Evolutionary conservation across 441 rosid species (phyloP).

Genomic region (Brassica hybrid): DNA sequence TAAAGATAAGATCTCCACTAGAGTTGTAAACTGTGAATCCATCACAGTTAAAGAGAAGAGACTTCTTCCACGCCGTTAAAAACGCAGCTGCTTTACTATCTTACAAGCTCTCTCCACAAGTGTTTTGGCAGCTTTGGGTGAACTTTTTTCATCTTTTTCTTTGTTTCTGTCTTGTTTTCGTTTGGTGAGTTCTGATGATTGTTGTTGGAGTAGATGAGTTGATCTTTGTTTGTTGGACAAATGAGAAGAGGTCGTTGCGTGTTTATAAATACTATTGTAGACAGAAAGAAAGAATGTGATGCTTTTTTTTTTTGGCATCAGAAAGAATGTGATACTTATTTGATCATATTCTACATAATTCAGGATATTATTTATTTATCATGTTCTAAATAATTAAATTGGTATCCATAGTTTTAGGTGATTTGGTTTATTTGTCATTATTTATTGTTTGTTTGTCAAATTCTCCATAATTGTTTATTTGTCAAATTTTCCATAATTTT

Average conservation of each 20-base stretch:
- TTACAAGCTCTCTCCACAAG: slow-evolving; percentile 18
- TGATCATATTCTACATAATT: slow-evolving; percentile 25
- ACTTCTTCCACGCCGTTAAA: slow-evolving; percentile 92
- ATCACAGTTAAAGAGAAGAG: slow-evolving; percentile 84
- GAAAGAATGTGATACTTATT: slow-evolving; percentile 34
- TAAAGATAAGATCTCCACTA: slow-evolving; percentile 74
- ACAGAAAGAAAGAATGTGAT: slow-evolving; percentile 32
- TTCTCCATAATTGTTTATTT: no score
- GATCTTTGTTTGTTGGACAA: slow-evolving; percentile 16
- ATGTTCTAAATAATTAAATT: no score
- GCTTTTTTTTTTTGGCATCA: no score
- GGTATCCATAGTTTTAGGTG: no score
- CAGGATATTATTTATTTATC: background rate
- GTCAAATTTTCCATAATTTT: no score
- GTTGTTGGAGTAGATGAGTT: slow-evolving; percentile 33
- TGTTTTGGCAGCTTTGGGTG: slow-evolving; percentile 41
- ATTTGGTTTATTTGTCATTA: no score
- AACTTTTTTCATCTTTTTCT: slow-evolving; percentile 36
- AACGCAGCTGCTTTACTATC: slow-evolving; percentile 44
- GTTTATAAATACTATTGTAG: slow-evolving; percentile 30
- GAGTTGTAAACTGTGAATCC: slow-evolving; percentile 86
- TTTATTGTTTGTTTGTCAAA: no score
- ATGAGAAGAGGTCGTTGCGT: slow-evolving; percentile 31
- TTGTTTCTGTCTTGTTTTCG: background rate
- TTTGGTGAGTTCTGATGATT: slow-evolving; percentile 14